Evolutionary conservation across 176 grass and related monocot genomes (phyloP), one percentile per base, ranked within the genome.

Genomic region (Alopecurus myosuroides): DNA sequence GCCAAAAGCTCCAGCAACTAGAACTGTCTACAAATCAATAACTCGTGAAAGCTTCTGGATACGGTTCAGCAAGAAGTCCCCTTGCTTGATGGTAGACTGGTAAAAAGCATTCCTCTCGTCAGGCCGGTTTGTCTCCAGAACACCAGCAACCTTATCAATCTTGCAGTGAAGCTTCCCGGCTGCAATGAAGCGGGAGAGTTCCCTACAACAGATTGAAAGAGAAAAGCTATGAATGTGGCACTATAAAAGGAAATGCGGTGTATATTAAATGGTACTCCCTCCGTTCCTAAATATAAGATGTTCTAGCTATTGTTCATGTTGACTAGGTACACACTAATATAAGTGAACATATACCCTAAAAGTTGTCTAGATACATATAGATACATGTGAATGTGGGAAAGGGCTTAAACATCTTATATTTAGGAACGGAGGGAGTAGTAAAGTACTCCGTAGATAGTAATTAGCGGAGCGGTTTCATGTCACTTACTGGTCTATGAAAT

Each of bases 131-230:
- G 97, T 98, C 79, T 98, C 97, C 25, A 98, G 74, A 28, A 94
- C 91, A 55, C 88, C 97, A 84, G 91, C 88, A 81, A 95, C 96
- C 64, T 95, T 95, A 42, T 98, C 97, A 11, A 98, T 98, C 78
- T 98, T 98, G 88, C 97, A 96, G 80, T 98, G 97, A 79, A 98
- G 90, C 79, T 98, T 94, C n/a, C 91, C 97, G 71, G 93, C 93
- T 63, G 97, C 97, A 92, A 98, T 96, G 76, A 96, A 96, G 4
- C 93, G 86, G 19, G 93, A 98, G 61, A 98, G 50, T 82, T 98
- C 97, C 70, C 97, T 94, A 75, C 19, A 81, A 50, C 11, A 51
- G 62, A 77, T 12, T 39, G 57, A 67, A 41, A 63, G 3, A 12
- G n/a, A 37, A 34, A 77, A 8, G 10, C 67, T 63, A 77, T 63